Evolutionary conservation across 306 rosid genomes (phyloP).

Genomic region (Nissolia schottii): DNA sequence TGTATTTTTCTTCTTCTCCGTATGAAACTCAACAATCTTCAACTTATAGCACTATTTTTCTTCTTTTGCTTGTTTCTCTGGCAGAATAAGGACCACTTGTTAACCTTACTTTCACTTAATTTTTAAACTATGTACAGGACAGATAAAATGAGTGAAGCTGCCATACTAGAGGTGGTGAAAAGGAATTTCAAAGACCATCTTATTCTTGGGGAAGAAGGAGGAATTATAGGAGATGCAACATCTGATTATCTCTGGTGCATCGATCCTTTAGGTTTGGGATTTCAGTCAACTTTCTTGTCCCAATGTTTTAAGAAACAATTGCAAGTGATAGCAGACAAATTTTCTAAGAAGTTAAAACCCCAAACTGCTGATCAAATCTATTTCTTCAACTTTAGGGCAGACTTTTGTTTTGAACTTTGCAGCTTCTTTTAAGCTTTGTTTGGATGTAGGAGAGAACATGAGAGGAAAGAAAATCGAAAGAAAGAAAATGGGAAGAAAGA

Average conservation of each 20-base stretch:
- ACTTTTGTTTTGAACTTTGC: not conserved
- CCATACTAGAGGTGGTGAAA: constrained; percentile 70
- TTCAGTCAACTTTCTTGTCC: constrained; percentile 11
- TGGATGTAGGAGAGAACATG: too few relatives aligned
- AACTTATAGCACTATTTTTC: not conserved
- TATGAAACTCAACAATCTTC: too few relatives aligned
- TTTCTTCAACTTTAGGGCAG: not conserved
- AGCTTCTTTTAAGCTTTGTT: constrained; percentile 1
- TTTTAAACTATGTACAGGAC: constrained; percentile 58
- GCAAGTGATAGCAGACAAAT: not conserved
- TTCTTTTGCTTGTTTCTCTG: not conserved
- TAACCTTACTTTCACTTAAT: constrained; percentile 1
- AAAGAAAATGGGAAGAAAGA: too few relatives aligned
- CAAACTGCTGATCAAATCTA: not conserved
- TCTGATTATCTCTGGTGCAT: constrained; percentile 99
- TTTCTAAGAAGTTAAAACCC: not conserved
- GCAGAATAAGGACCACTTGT: not conserved
- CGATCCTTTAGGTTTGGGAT: constrained; percentile 84
- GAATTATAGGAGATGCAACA: constrained; percentile 77
- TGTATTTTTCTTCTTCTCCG: too few relatives aligned
- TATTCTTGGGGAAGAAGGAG: constrained; percentile 98
- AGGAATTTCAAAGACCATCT: constrained; percentile 77
- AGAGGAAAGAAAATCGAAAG: too few relatives aligned
- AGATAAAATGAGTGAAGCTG: constrained; percentile 91
- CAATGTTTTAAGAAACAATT: not conserved